Evolutionary conservation across 129 eudicot species (phyloP), one percentile per base, ranked within the genome.

Genomic region (Glebionis coronaria): DNA sequence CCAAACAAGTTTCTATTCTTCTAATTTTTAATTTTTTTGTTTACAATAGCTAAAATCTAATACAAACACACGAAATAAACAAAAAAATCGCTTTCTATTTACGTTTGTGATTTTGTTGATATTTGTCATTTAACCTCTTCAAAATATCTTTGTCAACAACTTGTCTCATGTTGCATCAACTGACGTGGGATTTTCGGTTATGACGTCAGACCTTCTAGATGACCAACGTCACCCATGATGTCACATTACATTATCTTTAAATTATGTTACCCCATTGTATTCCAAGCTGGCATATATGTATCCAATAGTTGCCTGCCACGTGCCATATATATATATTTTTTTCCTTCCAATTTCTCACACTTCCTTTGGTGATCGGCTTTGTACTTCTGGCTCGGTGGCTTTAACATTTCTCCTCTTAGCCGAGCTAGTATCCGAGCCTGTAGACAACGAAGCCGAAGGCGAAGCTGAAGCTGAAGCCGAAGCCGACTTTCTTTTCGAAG

Each of bases 391-490:
- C 73, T 68, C 73, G 2, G 42, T 50, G 10, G 19, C 73, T 23
- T 69, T 56, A 12, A 23, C 28, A 69, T 23, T 69, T 20, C 74
- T 56, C 18, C 65, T 69, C 54, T 69, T 69, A 10, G 15, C 21
- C 44, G 65, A 44, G 13, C 46, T 13, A 38, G 42, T 38, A 7
- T 54, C 73, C 14, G 63, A 51, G 7, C 42, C 9, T 0, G 42
- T 5, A 5, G 85, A 83, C 12, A 46, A 56, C 9, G 77, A 80
- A 11, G 66, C 53, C 4, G 79, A 61, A 52, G 85, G 76, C 75
- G 80, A 82, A 51, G 85, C 76, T 73, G 80, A 82, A 0, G 88
- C 78, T 0, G 91, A 86, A 51, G 85, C 76, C 75, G 80, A 82
- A 0, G 88, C 78, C 0, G 91, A 86, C 73, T 84, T 74, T 42